Evolutionary conservation across 164 flowering plant species (phyloP), one percentile per base, ranked within the genome.

Genomic region (Magnolia officinalis): DNA sequence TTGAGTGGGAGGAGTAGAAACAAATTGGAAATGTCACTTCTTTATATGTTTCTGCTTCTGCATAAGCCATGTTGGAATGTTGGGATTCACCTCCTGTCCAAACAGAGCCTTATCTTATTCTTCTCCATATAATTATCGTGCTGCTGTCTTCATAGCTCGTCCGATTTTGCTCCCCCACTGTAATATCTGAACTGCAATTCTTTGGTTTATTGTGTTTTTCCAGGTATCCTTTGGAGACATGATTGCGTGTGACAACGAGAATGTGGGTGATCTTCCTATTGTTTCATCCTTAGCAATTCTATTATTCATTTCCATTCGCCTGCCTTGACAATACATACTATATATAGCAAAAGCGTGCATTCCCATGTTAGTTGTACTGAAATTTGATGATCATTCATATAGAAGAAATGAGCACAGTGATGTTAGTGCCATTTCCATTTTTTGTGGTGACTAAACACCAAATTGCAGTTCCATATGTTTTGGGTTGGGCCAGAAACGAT

Each of bases 181-280:
- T 19, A 21, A 8, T 64, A n/a, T 64, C 19, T 49, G 21, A 13
- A 63, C 37, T 74, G n/a, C 49, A 63, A 8, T 64, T 74, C 58
- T 73, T 37, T 24, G 19, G 23, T 8, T 58, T 68, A 75, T 64
- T 21, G 24, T 55, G 52, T 16, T 52, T 29, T 70, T 81, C 45
- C 83, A 96, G 99, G 99, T 94, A 26, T 94, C 98, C 8, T 96
- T 90, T 78, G 99, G 99, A 66, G 99, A 96, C 84, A 96, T 96
- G 99, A 96, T 96, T 84, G 99, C 99, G 23, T 96, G 99, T 80
- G 99, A 96, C 85, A 92, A 91, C 79, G 98, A 93, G 68, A 89
- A 90, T 85, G 99, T 96, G 78, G 88, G 92, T 85, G 9, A 49
- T 67, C 11, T 82, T 61, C 11, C 59, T 55, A 14, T 67, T 13